Base-by-base conservation (phyloP, 352 stramenopile species). In the Lagenidium giganteum region DNA sequence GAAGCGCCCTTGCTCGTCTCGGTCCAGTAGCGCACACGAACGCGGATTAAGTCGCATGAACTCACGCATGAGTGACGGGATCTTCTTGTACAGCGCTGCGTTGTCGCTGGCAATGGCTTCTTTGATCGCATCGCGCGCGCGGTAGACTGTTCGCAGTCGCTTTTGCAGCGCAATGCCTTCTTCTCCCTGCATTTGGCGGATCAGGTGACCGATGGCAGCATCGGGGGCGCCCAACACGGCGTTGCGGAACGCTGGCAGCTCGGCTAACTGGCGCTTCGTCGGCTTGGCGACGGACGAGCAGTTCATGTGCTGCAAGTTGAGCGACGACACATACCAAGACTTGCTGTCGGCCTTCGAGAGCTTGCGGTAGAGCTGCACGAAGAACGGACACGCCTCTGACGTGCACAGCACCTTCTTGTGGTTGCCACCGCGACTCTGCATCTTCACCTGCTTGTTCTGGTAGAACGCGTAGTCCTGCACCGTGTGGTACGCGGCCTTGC, bases 301-400 rank as follows among this genome's bases (percentile, higher is more conserved):
- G 13, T 56, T 43, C 9, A 36, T 23, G 47, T 86, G 73, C 11
- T 25, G 49, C 23, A 77, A 39, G 8, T 83, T 37, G 11, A 68
- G 42, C 6, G 64, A 77, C 22, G 73, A 86, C 14, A 86, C 59
- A 54, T 86, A 86, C 73, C 73, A 86, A 3, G 57, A 64, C n/a
- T n/a, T n/a, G 28, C 61, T 47, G 51, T 81, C 59, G 11, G 56
- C 59, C 51, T 71, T 69, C 50, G 66, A 75, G 44, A 75, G 74
- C 38, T 74, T 69, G 48, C 74, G 54, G 46, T 83, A 83, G 18
- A 83, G 54, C 42, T 83, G 69, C 53, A 86, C 73, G 57, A 78
- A 81, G 58, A 86, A 86, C 22, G 67, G 57, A 22, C 73, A 86
- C 5, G 49, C 28, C 12, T 44, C 30, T n/a, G 51, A 64, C 12